Conservation (phyloP, 805 yeast genomes). For the Ogataea degrootiae region DNA sequence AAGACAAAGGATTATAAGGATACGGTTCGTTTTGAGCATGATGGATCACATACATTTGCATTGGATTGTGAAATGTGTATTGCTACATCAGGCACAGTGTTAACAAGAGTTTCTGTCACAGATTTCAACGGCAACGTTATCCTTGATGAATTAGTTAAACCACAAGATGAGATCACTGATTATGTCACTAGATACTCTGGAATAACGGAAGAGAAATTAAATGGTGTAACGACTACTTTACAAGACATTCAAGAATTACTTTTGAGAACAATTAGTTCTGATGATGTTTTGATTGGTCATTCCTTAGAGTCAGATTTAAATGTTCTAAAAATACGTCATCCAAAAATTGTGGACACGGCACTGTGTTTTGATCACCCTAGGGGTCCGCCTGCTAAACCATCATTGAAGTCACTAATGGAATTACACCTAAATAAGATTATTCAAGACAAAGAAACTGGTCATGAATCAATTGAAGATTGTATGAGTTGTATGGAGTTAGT, state of each 20-base stretch:
- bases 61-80: constrained; percentile 94
- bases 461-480: constrained; percentile 86
- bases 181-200: constrained; percentile 86
- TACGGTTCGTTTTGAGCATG: constrained; percentile 49
- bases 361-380: constrained; percentile 70
- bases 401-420: constrained; percentile 65
- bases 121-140: constrained; percentile 57
- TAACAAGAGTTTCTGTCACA: constrained; percentile 75
- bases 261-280: constrained; percentile 39
- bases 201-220: constrained; percentile 65
- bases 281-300: constrained; percentile 81
- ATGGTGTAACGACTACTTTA: constrained; percentile 57
- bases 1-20: constrained; percentile 45
- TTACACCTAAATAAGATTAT: constrained; percentile 53
- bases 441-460: constrained; percentile 67
- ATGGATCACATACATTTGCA: constrained; percentile 64
- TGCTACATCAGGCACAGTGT: constrained; percentile 53
- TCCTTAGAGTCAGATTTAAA: constrained; percentile 80
- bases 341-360: constrained; percentile 76
- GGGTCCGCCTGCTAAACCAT: constrained; percentile 79
- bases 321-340: constrained; percentile 68
- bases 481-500: constrained; percentile 72
- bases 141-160: constrained; percentile 74
- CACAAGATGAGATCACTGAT: constrained; percentile 67
- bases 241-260: constrained; percentile 63